phyloP scores from a whole-genome alignment of 352 stramenopile genomes.

The Pythium volutum region DNA sequence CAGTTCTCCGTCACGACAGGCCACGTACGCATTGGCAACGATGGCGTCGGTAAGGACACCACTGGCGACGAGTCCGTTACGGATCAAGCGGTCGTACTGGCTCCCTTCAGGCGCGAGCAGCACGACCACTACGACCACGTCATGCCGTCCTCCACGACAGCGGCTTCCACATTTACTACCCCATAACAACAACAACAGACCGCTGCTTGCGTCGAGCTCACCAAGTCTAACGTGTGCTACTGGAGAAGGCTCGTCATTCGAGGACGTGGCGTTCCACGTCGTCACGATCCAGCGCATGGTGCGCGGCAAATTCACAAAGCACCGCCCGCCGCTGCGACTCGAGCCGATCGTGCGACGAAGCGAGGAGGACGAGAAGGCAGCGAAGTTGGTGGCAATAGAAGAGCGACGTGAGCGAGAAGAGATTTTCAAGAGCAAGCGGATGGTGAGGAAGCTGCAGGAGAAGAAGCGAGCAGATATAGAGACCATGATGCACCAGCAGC shows the following conservation, averaged over 20 bases:
- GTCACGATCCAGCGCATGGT: conserved; percentile 17
- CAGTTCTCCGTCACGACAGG: not conserved
- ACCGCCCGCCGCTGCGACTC: conserved; percentile 9
- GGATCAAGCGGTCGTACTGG: conserved; percentile 71
- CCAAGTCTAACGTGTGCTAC: not conserved
- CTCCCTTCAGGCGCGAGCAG: conserved; percentile 40
- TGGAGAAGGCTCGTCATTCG: not conserved
- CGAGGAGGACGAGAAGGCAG: not conserved
- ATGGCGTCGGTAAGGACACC: conserved; percentile 25
- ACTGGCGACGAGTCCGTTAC: conserved; percentile 1
- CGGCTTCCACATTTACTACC: conserved; percentile 8
- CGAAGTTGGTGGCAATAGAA: not conserved
- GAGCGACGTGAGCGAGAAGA: conserved; percentile 10
- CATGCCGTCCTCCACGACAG: not conserved
- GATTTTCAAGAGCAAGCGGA: conserved; percentile 4
- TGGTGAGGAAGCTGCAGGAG: conserved; percentile 6
- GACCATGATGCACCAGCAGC: not conserved
- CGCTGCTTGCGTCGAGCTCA: not conserved
- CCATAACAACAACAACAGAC: not conserved
- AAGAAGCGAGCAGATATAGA: conserved; percentile 15
- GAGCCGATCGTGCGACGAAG: conserved; percentile 5
- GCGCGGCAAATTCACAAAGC: conserved; percentile 6
- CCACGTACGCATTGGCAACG: conserved; percentile 6
- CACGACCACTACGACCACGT: not conserved
- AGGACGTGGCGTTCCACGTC: not conserved